Evolutionary conservation across 768 basidiomycete genomes (phyloP).

Genomic region (Cystobasidium onofrii): DNA sequence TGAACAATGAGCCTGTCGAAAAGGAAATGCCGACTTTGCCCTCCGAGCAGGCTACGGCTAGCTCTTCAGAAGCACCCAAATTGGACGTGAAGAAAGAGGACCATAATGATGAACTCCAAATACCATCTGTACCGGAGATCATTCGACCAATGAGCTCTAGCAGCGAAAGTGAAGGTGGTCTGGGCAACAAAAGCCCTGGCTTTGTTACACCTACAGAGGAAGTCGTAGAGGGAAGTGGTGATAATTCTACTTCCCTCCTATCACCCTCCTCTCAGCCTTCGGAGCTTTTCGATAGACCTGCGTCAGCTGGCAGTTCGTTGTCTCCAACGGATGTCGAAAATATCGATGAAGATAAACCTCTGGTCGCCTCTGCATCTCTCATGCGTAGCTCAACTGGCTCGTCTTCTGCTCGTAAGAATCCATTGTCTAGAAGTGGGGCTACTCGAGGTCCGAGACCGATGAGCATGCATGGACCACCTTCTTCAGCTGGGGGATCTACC

Average conservation of each 20-base stretch:
- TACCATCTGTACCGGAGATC: not conserved
- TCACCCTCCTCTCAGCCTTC: not conserved
- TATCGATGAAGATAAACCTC: slow-evolving; percentile 10
- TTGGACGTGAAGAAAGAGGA: not conserved
- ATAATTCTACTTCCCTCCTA: not conserved
- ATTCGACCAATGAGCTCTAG: not conserved
- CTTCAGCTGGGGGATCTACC: not conserved
- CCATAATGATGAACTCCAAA: not conserved
- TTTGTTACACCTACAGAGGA: slow-evolving; percentile 10
- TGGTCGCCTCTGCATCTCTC: not conserved
- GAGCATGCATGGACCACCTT: not conserved
- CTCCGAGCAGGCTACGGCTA: not conserved
- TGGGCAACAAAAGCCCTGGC: not conserved
- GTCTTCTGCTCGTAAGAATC: not conserved
- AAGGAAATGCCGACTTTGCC: not conserved
- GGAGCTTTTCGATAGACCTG: not conserved
- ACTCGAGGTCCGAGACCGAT: slow-evolving; percentile 17
- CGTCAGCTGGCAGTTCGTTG: not conserved
- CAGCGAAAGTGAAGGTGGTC: not conserved
- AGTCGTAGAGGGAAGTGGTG: not conserved
- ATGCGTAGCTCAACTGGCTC: slow-evolving; percentile 1
- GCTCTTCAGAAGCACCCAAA: not conserved
- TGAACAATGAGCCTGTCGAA: not conserved
- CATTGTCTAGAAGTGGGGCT: not conserved
- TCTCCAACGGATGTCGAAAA: not conserved